Evolutionary conservation across 768 basidiomycete species (phyloP).

Genomic region (Lactarius sanguifluus): DNA sequence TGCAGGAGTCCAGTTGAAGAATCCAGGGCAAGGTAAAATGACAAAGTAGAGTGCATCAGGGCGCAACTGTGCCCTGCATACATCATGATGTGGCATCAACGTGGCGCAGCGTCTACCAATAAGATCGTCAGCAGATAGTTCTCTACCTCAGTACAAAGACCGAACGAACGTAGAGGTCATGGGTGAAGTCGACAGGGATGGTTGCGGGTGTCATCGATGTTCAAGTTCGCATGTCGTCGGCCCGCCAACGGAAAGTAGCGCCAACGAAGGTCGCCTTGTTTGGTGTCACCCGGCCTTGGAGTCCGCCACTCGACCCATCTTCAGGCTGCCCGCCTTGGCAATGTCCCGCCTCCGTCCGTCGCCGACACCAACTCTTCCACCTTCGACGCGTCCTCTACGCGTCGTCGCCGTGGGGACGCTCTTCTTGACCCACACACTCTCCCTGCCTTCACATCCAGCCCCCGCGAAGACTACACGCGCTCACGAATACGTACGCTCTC

Average conservation of each 20-base stretch:
- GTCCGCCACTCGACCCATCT: neutral
- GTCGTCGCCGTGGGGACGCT: conserved; percentile 80
- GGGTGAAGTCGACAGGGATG: neutral
- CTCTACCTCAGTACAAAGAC: neutral
- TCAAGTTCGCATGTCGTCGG: neutral
- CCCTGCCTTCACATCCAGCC: conserved; percentile 56
- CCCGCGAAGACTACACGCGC: conserved; percentile 64
- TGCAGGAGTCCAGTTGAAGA: neutral
- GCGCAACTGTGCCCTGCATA: neutral
- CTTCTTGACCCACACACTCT: conserved; percentile 73
- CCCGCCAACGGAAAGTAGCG: neutral
- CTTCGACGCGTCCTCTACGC: conserved; percentile 47
- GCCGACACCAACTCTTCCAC: conserved; percentile 19
- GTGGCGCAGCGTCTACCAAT: neutral
- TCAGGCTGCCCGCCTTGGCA: neutral
- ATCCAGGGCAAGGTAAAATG: neutral
- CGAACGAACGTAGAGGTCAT: neutral
- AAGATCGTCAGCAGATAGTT: neutral
- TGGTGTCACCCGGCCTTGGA: neutral
- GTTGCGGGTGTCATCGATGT: neutral
- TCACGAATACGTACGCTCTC: conserved; percentile 61
- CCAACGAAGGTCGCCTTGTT: neutral
- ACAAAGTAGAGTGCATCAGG: neutral
- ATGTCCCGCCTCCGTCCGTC: conserved; percentile 36
- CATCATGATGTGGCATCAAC: neutral